Evolutionary conservation across 192 early-diverging fungal species (phyloP).

Genomic region (Entomortierella beljakovae): DNA sequence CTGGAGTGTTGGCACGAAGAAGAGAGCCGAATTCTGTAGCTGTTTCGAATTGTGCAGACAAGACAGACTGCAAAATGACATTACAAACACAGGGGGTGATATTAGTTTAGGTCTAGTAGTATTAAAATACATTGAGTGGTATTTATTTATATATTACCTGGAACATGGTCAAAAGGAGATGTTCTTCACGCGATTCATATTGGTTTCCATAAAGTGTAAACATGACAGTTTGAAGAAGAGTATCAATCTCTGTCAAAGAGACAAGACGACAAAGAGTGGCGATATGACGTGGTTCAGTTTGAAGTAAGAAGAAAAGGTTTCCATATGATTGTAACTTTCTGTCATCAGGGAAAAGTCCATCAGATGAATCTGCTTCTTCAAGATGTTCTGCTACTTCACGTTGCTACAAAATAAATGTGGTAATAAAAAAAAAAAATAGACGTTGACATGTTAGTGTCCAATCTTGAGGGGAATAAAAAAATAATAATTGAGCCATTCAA

Average conservation of each 20-base stretch:
- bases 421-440: not conserved
- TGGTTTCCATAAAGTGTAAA: conserved; percentile 97
- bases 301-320: conserved; percentile 93
- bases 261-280: conserved; percentile 87
- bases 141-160: conserved; percentile 65
- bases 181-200: conserved; percentile 96
- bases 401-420: conserved; percentile 68
- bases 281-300: conserved; percentile 92
- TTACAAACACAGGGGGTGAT: not conserved
- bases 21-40: conserved; percentile 89
- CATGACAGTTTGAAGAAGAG: conserved; percentile 95
- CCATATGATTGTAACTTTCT: conserved; percentile 89
- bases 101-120: not conserved
- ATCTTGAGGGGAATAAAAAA: conserved; percentile 2
- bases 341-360: conserved; percentile 76
- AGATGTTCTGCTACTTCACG: conserved; percentile 78
- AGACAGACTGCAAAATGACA: conserved; percentile 67
- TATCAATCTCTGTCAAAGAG: conserved; percentile 91
- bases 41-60: conserved; percentile 94
- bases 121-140: not conserved
- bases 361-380: conserved; percentile 68
- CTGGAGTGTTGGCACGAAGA: conserved; percentile 94
- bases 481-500: too few species aligned
- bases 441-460: too few species aligned
- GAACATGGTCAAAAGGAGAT: conserved; percentile 95